Evolutionary conservation across 805 yeast genomes (phyloP).

Genomic region (Brettanomyces anomalus): DNA sequence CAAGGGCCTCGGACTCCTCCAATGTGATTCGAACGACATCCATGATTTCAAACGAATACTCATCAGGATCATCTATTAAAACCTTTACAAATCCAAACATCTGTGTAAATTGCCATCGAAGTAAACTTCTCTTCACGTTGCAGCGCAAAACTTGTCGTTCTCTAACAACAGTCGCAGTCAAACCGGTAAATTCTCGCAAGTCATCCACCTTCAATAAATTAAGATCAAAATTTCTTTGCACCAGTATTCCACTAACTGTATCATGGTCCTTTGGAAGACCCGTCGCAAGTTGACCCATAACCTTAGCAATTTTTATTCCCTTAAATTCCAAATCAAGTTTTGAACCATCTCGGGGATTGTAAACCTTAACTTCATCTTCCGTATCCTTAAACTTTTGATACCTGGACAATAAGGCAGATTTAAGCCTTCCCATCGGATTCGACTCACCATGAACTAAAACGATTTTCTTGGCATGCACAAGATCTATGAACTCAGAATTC

Average conservation of each 20-base stretch:
- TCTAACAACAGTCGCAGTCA: conserved; percentile 75
- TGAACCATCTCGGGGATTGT: conserved; percentile 87
- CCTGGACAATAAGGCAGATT: conserved; percentile 84
- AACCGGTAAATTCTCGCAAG: conserved; percentile 78
- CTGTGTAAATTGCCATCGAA: conserved; percentile 84
- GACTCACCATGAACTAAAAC: conserved; percentile 96
- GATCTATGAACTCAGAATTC: conserved; percentile 82
- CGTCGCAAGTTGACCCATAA: conserved; percentile 45
- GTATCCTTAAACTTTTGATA: conserved; percentile 77
- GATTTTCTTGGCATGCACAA: conserved; percentile 75
- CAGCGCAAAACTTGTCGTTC: conserved; percentile 75
- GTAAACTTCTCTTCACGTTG: conserved; percentile 70
- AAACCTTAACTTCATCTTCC: conserved; percentile 82
- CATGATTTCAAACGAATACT: conserved; percentile 51
- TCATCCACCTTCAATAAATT: conserved; percentile 78
- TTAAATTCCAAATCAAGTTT: conserved; percentile 67
- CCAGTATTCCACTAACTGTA: conserved; percentile 71
- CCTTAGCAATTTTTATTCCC: conserved; percentile 77
- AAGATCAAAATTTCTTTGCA: conserved; percentile 84
- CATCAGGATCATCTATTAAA: conserved; percentile 42
- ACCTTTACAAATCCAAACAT: conserved; percentile 87
- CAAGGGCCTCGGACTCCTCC: conserved; percentile 33
- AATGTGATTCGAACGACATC: conserved; percentile 47
- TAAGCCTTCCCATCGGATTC: conserved; percentile 96
- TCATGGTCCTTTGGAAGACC: conserved; percentile 30